A percentile compares a stretch with the other conserved stretches of the same genome.
phyloP scores from a whole-genome alignment of 306 rosid species.

The Quercus variabilis region DNA sequence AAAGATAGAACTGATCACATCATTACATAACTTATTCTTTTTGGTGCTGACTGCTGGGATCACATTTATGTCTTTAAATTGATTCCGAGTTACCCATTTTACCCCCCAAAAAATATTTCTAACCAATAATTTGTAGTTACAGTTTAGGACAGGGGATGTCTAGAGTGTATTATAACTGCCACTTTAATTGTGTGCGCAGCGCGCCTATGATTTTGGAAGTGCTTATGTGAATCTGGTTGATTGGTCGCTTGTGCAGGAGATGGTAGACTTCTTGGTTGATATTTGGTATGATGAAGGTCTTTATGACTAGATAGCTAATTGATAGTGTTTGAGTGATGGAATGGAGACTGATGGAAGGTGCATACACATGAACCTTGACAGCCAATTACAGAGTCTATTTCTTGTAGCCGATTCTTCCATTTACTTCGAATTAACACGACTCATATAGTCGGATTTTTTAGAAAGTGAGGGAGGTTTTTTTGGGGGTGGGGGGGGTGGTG shows the following conservation, averaged over 20 bases:
- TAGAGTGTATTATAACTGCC: slow-evolving; percentile 4
- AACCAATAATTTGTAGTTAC: neutral
- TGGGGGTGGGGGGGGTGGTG: too few species aligned
- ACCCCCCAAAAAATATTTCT: neutral
- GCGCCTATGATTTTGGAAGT: neutral
- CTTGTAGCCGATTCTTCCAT: slow-evolving; percentile 14
- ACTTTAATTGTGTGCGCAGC: neutral
- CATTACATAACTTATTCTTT: neutral
- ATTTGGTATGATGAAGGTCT: slow-evolving; percentile 85
- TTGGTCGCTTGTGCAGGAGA: slow-evolving; percentile 64
- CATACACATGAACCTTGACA: slow-evolving; percentile 1
- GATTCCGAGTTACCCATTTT: neutral
- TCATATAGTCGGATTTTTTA: neutral
- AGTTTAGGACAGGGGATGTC: neutral
- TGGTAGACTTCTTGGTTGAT: slow-evolving; percentile 97
- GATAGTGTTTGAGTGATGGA: neutral
- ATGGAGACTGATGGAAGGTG: neutral
- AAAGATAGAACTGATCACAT: neutral
- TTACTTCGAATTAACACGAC: neutral
- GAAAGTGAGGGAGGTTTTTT: too few species aligned
- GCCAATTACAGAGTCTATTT: slow-evolving; percentile 1
- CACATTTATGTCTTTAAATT: neutral
- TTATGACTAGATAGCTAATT: slow-evolving; percentile 47
- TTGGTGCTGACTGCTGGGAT: neutral
- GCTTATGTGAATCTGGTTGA: slow-evolving; percentile 20